phyloP scores from a whole-genome alignment of 1,284 basidiomycete species.

The Leccinum laetum region DNA sequence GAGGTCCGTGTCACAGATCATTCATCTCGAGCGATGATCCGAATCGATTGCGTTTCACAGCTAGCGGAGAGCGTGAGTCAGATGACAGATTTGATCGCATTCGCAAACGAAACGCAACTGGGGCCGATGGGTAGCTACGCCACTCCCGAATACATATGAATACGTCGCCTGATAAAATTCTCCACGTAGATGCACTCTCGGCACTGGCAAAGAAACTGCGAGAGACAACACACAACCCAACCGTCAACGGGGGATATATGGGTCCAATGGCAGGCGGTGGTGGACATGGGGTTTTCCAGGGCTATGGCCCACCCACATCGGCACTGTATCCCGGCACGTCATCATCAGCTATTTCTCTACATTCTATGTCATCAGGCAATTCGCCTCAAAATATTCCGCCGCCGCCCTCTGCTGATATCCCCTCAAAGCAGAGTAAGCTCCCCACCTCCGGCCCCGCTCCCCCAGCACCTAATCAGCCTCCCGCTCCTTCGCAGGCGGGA shows the following conservation, averaged over 20 bases:
- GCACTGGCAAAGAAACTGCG: constrained; percentile 34
- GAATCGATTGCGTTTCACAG: constrained; percentile 34
- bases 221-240: constrained; percentile 23
- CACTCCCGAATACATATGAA: constrained; percentile 32
- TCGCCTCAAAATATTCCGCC: constrained; percentile 50
- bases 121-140: constrained; percentile 64
- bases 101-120: constrained; percentile 49
- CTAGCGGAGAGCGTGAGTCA: constrained; percentile 74
- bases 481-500: constrained; percentile 42
- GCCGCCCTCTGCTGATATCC: constrained; percentile 45
- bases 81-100: constrained; percentile 74
- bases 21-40: constrained; percentile 1
- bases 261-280: constrained; percentile 16
- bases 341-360: constrained; percentile 34
- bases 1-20: constrained; percentile 48
- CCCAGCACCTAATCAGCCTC: constrained; percentile 37
- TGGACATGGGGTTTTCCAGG: constrained; percentile 25
- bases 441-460: constrained; percentile 46
- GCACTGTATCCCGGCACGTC: constrained; percentile 51
- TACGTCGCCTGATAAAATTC: constrained; percentile 23
- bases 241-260: constrained; percentile 26
- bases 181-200: constrained; percentile 33
- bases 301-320: constrained; percentile 31
- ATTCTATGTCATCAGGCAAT: constrained; percentile 36
- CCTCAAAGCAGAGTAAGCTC: constrained; percentile 55